Base-by-base conservation (phyloP, 148 eudicot genomes). In the Agrostemma githago region DNA sequence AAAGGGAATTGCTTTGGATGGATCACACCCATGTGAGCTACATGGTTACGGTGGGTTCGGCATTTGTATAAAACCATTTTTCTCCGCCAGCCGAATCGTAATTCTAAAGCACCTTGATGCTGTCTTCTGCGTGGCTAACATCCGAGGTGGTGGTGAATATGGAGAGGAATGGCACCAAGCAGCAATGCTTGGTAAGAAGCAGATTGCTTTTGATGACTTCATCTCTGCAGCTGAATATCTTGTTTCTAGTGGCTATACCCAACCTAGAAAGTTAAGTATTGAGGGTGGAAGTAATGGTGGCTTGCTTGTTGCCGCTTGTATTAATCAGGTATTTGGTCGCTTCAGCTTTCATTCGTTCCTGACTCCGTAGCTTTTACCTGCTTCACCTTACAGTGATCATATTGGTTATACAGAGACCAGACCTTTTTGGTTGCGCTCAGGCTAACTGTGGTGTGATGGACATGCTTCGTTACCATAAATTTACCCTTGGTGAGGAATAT, bases 251-350 rank as follows among this genome's bases (percentile, higher is more conserved):
- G 96, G 98, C 53, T 95, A 90, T 77, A 95, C 98, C 51, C 84
- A 87, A 75, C 87, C 89, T 5, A 81, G 71, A 54, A 95, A 85
- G 84, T 75, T 95, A 79, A 85, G 90, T 72, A 95, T 95, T 56
- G 98, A 95, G 86, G 98, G 98, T 72, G 98, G 93, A 79, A 95
- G 98, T 83, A 95, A 95, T 54, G 98, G 98, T 62, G 98, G 98
- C 37, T 93, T 92, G 78, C 93, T 95, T 72, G 82, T 95, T 42
- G 97, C 96, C 74, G 97, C 98, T 78, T 95, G 96, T 78, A 86
- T 95, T 56, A 95, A 88, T 83, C 98, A 95, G 93, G 98, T 95
- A 78, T 9, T 26, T 71, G 59, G 16, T 57, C 16, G 38, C 68
- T 8, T 63, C 57, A 42, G 46, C 40, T 9, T 68, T 44, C 67